phyloP scores from a whole-genome alignment of 306 rosid genomes.

The Cucurbita moschata region DNA sequence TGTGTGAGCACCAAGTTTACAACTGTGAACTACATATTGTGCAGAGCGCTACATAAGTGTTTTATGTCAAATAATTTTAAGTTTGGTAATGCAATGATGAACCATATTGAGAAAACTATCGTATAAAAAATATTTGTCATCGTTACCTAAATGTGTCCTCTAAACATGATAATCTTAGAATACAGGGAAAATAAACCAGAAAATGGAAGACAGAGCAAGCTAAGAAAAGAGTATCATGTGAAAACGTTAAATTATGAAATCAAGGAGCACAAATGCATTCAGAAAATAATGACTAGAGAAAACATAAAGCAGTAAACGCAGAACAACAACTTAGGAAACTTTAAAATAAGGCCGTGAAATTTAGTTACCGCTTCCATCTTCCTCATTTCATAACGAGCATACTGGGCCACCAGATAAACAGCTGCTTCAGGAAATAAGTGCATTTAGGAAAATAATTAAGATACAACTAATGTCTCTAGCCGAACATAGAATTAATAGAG shows the following conservation, averaged over 20 bases:
- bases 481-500: neutral
- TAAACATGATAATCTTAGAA: neutral
- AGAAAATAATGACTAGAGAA: neutral
- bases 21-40: neutral
- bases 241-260: neutral
- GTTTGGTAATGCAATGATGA: neutral
- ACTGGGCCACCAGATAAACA: slow-evolving; percentile 85
- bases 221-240: neutral
- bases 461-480: neutral
- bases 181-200: neutral
- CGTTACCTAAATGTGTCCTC: neutral
- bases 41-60: neutral
- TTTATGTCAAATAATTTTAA: neutral
- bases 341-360: neutral
- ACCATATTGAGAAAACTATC: neutral
- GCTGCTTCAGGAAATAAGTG: slow-evolving; percentile 33
- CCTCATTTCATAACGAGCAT: slow-evolving; percentile 64
- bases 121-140: neutral
- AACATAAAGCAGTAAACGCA: neutral
- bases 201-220: neutral
- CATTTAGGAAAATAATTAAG: slow-evolving; percentile 10
- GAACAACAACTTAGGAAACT: neutral
- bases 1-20: neutral
- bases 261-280: neutral
- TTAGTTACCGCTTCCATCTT: slow-evolving; percentile 61